Conservation (phyloP, 495 filamentous ascomycete species). For the Aspergillus homomorphus region DNA sequence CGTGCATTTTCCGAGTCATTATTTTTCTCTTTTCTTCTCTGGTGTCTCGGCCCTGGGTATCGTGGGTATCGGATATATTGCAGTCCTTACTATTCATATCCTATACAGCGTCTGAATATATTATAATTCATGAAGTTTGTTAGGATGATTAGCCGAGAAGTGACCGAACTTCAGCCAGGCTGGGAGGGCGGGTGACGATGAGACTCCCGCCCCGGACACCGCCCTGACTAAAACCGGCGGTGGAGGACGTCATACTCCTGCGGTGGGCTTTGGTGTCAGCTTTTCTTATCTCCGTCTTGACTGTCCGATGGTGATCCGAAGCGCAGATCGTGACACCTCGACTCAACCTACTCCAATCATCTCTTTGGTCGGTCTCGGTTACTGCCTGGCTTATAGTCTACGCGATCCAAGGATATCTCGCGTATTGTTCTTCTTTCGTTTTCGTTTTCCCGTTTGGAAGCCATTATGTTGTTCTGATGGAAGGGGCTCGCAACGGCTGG, state of each 20-base stretch:
- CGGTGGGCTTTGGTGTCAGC: not conserved
- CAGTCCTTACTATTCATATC: not conserved
- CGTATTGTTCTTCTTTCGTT: no score
- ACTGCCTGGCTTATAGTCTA: no score
- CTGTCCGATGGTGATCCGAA: not conserved
- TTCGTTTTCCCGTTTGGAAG: no score
- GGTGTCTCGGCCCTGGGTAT: not conserved
- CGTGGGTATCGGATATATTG: not conserved
- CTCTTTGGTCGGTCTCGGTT: no score
- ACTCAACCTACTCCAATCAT: not conserved
- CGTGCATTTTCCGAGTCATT: not conserved
- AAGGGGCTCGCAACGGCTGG: not conserved
- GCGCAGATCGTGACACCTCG: conserved; percentile 2
- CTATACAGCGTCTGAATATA: not conserved
- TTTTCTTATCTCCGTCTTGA: not conserved
- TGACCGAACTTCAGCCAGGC: not conserved
- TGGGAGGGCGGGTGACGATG: conserved; percentile 1
- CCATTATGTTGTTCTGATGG: no score
- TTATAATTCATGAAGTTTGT: not conserved
- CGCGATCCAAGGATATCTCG: no score
- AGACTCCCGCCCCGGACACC: no score
- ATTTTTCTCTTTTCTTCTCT: not conserved
- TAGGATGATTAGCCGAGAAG: not conserved
- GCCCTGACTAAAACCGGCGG: conserved; percentile 8
- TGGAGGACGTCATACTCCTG: conserved; percentile 12